Conservation (phyloP, 805 yeast species). For the Spathaspora gorwiae region DNA sequence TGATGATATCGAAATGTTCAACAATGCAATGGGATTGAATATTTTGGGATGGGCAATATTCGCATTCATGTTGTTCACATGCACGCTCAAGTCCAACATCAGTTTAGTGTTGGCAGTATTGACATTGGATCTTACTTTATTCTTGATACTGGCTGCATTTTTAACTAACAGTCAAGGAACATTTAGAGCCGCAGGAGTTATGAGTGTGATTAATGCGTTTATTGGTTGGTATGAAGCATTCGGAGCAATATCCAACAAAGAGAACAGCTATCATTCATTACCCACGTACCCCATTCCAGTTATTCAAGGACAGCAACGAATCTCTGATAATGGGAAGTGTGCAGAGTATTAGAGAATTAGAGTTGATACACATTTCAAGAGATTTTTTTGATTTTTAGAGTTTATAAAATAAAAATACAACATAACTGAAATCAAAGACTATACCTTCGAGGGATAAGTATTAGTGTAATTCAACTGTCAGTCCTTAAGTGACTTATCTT, state of each 20-base stretch:
- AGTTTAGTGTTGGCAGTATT: neutral
- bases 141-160: constrained; percentile 2
- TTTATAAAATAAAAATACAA: no score
- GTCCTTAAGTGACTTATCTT: no score
- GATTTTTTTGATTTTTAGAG: no score
- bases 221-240: constrained; percentile 5
- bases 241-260: neutral
- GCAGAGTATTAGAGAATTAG: neutral
- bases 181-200: constrained; percentile 2
- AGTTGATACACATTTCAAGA: no score
- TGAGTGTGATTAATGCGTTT: constrained; percentile 2
- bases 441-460: no score
- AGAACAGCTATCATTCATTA: neutral
- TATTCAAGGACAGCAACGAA: neutral
- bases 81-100: constrained; percentile 1
- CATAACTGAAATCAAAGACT: no score
- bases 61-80: constrained; percentile 1
- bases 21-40: constrained; percentile 2
- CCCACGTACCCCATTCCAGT: constrained; percentile 1
- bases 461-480: no score
- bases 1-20: constrained; percentile 3
- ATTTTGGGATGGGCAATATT: constrained; percentile 3
- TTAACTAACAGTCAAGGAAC: neutral
- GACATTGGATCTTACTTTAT: constrained; percentile 1
- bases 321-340: neutral